phyloP scores from a whole-genome alignment of 176 grass and related monocot genomes.

The Zoysia japonica region DNA sequence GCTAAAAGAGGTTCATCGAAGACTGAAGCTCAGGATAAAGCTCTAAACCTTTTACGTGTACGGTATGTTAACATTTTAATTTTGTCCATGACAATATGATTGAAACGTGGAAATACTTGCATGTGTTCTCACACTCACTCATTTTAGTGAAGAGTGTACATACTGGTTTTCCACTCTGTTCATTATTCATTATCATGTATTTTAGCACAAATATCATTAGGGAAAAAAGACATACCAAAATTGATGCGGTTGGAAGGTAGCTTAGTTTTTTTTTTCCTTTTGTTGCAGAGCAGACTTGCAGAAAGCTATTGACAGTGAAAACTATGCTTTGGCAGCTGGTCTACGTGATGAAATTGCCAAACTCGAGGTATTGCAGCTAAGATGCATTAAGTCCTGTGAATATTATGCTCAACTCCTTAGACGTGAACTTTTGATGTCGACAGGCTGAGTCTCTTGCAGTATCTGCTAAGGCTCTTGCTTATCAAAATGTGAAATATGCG shows the following conservation, averaged over 20 bases:
- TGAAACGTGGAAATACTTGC: background rate
- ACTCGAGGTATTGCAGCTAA: slow-evolving; percentile 71
- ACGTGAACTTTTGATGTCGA: slow-evolving; percentile 36
- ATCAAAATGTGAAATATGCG: slow-evolving; percentile 81
- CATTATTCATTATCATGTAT: slow-evolving; percentile 27
- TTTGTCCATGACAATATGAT: slow-evolving; percentile 18
- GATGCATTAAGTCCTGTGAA: slow-evolving; percentile 8
- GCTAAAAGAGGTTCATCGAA: slow-evolving; percentile 95
- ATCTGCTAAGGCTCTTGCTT: slow-evolving; percentile 90
- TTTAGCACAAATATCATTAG: slow-evolving; percentile 13
- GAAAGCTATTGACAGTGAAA: slow-evolving; percentile 87
- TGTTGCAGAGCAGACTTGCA: slow-evolving; percentile 89
- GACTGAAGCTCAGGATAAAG: slow-evolving; percentile 91
- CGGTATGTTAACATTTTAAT: slow-evolving; percentile 61
- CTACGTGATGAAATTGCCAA: slow-evolving; percentile 77
- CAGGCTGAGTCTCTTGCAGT: slow-evolving; percentile 79
- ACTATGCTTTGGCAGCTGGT: slow-evolving; percentile 83
- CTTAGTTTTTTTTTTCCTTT: slow-evolving; percentile 36
- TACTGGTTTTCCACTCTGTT: slow-evolving; percentile 15
- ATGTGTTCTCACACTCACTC: slow-evolving; percentile 18
- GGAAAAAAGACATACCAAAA: background rate
- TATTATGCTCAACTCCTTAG: slow-evolving; percentile 30
- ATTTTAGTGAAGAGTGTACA: slow-evolving; percentile 23
- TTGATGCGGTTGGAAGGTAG: slow-evolving; percentile 22
- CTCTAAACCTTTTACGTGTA: slow-evolving; percentile 71